Base-by-base conservation (phyloP, 768 basidiomycete genomes). In the Termitomyces sp. region DNA sequence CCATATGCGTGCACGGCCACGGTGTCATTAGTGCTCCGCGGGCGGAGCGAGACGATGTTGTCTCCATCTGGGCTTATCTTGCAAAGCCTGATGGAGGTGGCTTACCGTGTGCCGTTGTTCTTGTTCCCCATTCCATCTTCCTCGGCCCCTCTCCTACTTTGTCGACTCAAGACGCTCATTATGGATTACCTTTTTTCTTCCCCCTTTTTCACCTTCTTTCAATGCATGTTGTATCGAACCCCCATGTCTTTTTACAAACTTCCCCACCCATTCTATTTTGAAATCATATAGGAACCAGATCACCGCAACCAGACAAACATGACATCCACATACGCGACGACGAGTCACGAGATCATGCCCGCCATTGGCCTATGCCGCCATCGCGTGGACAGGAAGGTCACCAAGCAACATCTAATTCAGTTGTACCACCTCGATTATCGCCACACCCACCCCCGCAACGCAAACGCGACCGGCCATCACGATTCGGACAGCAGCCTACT, bases 251-350 rank as follows among this genome's bases (percentile, higher is more conserved):
- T 72, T 37, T 27, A 30, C 2, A 10, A 20, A 52, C 9, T 5
- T 30, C n/a, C 37, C 18, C 7, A 26, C 68, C 68, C 53, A 27
- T 62, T 64, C 72, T 69, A 72, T 65, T 72, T 71, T 71, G 12
- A 72, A 67, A 64, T 70, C 65, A 69, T 76, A 71, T 75, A 84
- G 83, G 82, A 71, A 72, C 69, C 62, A 78, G 76, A 67, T 79
- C 81, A 34, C 73, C 79, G 30, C 73, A 73, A 49, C 65, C 71
- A 39, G 69, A 65, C 56, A 33, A 64, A 24, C 75, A 70, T 61
- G 75, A 74, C 56, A 65, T 61, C 24, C 55, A 51, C 36, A 37
- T 37, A 2, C 44, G 42, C 44, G n/a, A 55, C 10, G 24, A 37
- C 13, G 60, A 49, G 27, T 6, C 26, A 22, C 60, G 55, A 48